Conservation (phyloP, 176 grass and related monocot genomes). For the Areca catechu region DNA sequence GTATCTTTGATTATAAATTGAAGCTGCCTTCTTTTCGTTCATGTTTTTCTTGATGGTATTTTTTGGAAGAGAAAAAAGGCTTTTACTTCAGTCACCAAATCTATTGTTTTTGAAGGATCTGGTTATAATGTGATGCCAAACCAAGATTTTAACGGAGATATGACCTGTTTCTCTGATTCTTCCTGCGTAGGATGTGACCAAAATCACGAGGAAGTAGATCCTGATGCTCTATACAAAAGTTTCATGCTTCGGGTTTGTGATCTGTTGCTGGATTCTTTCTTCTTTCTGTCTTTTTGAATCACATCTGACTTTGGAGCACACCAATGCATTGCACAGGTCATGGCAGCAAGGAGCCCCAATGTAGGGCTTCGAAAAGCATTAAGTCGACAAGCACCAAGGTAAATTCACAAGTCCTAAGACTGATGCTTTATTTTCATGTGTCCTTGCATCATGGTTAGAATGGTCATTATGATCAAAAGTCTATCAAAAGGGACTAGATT, state of each 20-base stretch:
- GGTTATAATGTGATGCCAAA: too few relatives aligned
- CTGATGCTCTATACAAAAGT: conserved; percentile 54
- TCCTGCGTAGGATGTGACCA: conserved; percentile 62
- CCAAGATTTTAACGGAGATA: too few relatives aligned
- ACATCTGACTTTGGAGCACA: background rate
- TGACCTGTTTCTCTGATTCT: background rate
- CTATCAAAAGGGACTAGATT: too few relatives aligned
- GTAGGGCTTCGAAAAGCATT: conserved; percentile 45
- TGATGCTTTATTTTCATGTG: too few relatives aligned
- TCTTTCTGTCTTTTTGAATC: background rate
- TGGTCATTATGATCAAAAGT: too few relatives aligned
- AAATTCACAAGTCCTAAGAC: background rate
- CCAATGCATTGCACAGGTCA: conserved; percentile 34
- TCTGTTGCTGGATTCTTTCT: background rate
- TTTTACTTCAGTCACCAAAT: too few relatives aligned
- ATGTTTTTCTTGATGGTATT: too few relatives aligned
- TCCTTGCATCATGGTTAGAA: too few relatives aligned
- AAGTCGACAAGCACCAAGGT: conserved; percentile 28
- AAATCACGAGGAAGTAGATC: conserved; percentile 76
- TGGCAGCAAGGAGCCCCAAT: conserved; percentile 90
- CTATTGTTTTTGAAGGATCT: too few relatives aligned
- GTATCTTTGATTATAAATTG: too few relatives aligned
- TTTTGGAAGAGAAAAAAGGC: too few relatives aligned
- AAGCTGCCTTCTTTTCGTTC: too few relatives aligned
- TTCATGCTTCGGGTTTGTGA: conserved; percentile 72